These are phyloP conservation scores for Aristolochia californica DNA, from an alignment of 164 flowering plant species.

Conservation along the genomic window DNA sequence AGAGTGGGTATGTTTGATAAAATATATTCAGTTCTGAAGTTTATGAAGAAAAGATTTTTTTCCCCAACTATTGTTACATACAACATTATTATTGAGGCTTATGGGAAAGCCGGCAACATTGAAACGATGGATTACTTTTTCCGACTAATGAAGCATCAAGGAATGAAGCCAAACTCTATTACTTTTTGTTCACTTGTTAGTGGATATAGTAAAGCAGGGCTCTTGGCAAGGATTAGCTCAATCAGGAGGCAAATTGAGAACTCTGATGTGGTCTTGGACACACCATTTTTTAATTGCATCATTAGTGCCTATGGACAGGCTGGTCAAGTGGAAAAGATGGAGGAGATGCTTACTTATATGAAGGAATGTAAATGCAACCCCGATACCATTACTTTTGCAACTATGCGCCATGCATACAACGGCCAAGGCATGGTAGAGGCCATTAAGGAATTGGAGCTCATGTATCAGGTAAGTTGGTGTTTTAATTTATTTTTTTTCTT, in stretches of 20 bases:
- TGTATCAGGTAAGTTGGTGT: neutral
- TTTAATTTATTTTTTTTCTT: no score
- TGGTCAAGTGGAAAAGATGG: slow-evolving; percentile 53
- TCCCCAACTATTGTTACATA: slow-evolving; percentile 60
- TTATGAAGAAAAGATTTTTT: slow-evolving; percentile 64
- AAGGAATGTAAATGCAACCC: slow-evolving; percentile 50
- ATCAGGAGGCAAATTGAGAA: slow-evolving; percentile 68
- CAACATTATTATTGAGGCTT: slow-evolving; percentile 59
- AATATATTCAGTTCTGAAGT: slow-evolving; percentile 55
- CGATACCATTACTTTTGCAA: slow-evolving; percentile 58
- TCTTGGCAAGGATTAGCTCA: slow-evolving; percentile 38
- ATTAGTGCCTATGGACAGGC: slow-evolving; percentile 70
- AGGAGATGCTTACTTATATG: slow-evolving; percentile 49
- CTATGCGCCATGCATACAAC: slow-evolving; percentile 58
- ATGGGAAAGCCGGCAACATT: slow-evolving; percentile 56
- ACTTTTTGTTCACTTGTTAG: slow-evolving; percentile 77
- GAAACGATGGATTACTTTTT: slow-evolving; percentile 66
- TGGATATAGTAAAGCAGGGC: slow-evolving; percentile 57
- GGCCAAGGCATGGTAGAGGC: slow-evolving; percentile 47
- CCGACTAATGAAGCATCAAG: slow-evolving; percentile 63
- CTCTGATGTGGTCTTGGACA: slow-evolving; percentile 67
- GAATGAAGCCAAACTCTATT: slow-evolving; percentile 72
- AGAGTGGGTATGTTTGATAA: slow-evolving; percentile 55
- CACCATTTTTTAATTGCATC: slow-evolving; percentile 72
- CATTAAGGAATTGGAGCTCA: slow-evolving; percentile 23